Base-by-base conservation (phyloP, 768 basidiomycete genomes). In the Boletus coccyginus region DNA sequence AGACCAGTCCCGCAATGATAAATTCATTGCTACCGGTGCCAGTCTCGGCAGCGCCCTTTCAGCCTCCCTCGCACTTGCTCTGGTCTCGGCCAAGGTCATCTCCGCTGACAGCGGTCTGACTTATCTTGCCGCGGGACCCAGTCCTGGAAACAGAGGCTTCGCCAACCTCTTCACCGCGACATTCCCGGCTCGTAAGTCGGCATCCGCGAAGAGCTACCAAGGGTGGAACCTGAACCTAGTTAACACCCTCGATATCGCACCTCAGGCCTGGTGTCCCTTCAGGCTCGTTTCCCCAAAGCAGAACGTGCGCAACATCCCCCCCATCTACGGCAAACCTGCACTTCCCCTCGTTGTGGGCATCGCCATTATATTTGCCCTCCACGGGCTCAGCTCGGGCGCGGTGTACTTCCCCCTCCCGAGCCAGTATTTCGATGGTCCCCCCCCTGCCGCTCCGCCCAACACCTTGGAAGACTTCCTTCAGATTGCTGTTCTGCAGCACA, bases 81-180 rank as follows among this genome's bases (percentile, higher is more conserved):
- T 65, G 0, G 55, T 58, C 5, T 1, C 4, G 2, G 32, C 60
- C 11, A n/a, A 38, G 10, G 14, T 16, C 16, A n/a, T 58, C 27
- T 21, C 43, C 16, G 46, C 12, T 2, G 29, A 70, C 95, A 92
- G 61, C 10, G 45, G 49, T 7, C 24, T 64, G 3, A 53, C 52
- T 2, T 65, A 64, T 31, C 46, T 44, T 7, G 5, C 21, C 21
- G 63, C 56, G 10, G 62, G 56, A 0, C 17, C 55, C 17, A 64
- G 52, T 21, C 63, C 60, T 2, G 60, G 63, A 11, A 55, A 65
- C 45, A 27, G 11, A 6, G 17, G 2, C 14, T 53, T 56, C 43
- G 8, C 38, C 7, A 19, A 58, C 1, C 54, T 58, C 43, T 65
- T 65, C 17, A 2, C 17, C 12, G 0, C 12, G 12, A 50, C 46